Evolutionary conservation across 1,284 basidiomycete genomes (phyloP).

Genomic region (Ustilago curta): DNA sequence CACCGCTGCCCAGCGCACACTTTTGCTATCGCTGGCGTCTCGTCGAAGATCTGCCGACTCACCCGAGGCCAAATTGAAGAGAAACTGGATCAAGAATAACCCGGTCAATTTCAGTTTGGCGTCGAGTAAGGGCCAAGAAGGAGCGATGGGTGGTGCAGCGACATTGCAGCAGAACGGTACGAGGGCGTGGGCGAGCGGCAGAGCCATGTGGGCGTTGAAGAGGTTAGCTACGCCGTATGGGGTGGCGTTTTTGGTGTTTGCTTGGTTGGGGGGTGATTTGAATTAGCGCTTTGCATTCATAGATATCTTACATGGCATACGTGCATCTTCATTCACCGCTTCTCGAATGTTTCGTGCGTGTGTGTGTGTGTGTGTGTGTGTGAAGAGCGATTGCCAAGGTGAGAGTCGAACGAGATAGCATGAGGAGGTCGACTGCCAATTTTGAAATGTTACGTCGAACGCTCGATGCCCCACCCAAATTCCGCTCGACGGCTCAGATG

Average conservation of each 20-base stretch:
- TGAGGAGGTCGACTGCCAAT: background rate
- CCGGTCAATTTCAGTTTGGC: constrained; percentile 45
- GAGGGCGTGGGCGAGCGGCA: constrained; percentile 52
- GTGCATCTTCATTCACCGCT: background rate
- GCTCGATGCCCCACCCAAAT: constrained; percentile 12
- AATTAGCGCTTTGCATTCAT: constrained; percentile 14
- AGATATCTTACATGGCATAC: background rate
- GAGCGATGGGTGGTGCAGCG: background rate
- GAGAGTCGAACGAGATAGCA: background rate
- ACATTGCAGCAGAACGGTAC: constrained; percentile 42
- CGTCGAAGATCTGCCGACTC: constrained; percentile 23
- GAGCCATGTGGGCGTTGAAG: constrained; percentile 57
- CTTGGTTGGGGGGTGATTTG: constrained; percentile 66
- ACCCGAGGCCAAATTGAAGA: constrained; percentile 40
- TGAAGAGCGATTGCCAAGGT: background rate
- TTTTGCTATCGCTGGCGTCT: constrained; percentile 43
- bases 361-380: background rate
- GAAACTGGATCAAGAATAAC: constrained; percentile 42
- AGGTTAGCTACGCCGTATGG: constrained; percentile 64
- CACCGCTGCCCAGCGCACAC: constrained; percentile 35
- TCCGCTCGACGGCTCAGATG: background rate
- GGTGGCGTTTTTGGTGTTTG: constrained; percentile 65
- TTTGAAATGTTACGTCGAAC: constrained; percentile 7
- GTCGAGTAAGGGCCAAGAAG: background rate
- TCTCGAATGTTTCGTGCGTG: background rate